Base-by-base conservation (phyloP, 2,329 filamentous ascomycete genomes). In the Saccharata proteae region DNA sequence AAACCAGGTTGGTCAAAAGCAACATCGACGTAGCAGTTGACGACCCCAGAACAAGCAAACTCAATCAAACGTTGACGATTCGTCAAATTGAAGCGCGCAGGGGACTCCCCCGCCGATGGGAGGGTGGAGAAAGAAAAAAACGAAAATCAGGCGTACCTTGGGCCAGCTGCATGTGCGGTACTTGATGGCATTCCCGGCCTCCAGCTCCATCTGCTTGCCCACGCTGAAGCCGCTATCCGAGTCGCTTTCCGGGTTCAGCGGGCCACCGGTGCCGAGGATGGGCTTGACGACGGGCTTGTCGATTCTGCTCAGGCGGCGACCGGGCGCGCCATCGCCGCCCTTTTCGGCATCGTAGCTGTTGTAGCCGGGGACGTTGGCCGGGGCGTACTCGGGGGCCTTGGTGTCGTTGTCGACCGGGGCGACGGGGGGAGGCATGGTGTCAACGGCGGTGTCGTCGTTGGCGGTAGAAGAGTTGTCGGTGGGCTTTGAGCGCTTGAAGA, bases 141-240 rank as follows among this genome's bases (percentile, higher is more conserved):
- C 16, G 12, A 12, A 21, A 22, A 34, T 47, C 57, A 32, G 41
- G n/a, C n/a, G n/a, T n/a, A 77, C 74, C 68, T 93, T 93, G 49
- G 82, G 79, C 86, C 86, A 94, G 43, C 78, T 86, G 60, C 86
- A 94, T 22, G 85, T 93, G 38, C 86, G 71, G 54, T 94, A 94
- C 59, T 93, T 77, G 56, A 94, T 93, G 8, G 76, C 74, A 54
- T 80, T 77, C 30, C 74, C 76, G 16, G 74, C 69, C 55, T 93
- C 86, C 39, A 80, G 52, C 32, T 77, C 81, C 40, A 88, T 71
- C 59, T 93, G 85, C 57, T 71, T 69, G 29, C 65, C 67, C 25
- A 74, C 55, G 20, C 58, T 61, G 26, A 67, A 37, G 25, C 43
- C 55, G 5, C 57, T 55, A 5, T 58, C 58, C 3, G 47, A 38